A percentile compares a stretch with the other conserved stretches of the same genome.
These are phyloP conservation scores for Emericellopsis atlantica DNA, from an alignment of 2,329 filamentous ascomycete genomes.

Conservation along the genomic window DNA sequence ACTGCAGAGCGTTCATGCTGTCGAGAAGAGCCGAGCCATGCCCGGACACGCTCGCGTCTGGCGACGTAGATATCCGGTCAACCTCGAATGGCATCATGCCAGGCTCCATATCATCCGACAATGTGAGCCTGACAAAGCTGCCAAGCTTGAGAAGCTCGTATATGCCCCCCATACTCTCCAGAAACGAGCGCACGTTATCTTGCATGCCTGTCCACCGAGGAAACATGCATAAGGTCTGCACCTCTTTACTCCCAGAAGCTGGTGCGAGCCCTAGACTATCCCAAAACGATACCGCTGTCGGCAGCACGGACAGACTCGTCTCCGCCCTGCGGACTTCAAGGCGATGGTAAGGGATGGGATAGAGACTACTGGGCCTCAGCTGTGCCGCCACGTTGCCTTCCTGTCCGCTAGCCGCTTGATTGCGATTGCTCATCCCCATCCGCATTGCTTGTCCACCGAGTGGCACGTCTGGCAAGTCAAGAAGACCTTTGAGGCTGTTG, in stretches of 20 bases:
- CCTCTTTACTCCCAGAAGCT: conserved; percentile 56
- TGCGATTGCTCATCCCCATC: too few species aligned
- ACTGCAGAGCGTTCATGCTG: conserved; percentile 34
- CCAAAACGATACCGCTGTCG: conserved; percentile 69
- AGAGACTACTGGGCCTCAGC: conserved; percentile 38
- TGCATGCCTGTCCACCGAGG: conserved; percentile 52
- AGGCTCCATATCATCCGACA: conserved; percentile 22
- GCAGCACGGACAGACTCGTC: conserved; percentile 57
- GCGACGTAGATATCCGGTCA: conserved; percentile 29
- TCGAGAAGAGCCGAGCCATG: conserved; percentile 32
- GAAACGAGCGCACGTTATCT: conserved; percentile 48
- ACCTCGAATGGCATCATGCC: conserved; percentile 37
- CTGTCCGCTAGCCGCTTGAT: neutral
- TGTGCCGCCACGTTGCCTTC: conserved; percentile 21
- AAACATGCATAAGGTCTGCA: conserved; percentile 58
- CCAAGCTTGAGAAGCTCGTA: conserved; percentile 69
- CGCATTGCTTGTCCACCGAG: conserved; percentile 21
- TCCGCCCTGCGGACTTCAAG: conserved; percentile 62
- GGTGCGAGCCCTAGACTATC: conserved; percentile 67
- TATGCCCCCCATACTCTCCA: conserved; percentile 53
- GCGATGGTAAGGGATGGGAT: conserved; percentile 55
- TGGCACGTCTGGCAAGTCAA: conserved; percentile 46
- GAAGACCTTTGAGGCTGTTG: conserved; percentile 29
- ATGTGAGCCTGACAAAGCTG: conserved; percentile 39
- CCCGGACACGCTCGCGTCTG: conserved; percentile 25